Evolutionary conservation across 164 flowering plant species (phyloP).

Genomic region (Warburgia ugandensis): DNA sequence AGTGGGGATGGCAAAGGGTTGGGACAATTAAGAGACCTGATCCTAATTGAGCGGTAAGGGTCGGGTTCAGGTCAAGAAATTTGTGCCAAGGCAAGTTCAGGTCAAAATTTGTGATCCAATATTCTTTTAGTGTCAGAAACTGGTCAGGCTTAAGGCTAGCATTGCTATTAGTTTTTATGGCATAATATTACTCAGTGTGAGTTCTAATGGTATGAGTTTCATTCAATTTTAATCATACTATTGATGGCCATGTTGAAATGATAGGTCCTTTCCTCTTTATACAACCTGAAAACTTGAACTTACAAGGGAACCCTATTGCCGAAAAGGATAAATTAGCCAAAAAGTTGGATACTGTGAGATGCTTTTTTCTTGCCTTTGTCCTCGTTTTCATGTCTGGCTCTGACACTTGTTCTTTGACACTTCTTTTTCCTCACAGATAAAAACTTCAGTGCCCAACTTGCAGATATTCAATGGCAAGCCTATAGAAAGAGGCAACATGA

Average conservation of each 20-base stretch:
- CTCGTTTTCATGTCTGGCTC: not conserved
- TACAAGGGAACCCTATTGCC: conserved; percentile 75
- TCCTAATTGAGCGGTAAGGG: too few species aligned
- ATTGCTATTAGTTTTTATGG: too few species aligned
- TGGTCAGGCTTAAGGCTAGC: conserved; percentile 70
- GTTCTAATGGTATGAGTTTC: too few species aligned
- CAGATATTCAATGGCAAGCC: conserved; percentile 62
- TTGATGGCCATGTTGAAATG: conserved; percentile 9
- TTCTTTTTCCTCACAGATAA: conserved; percentile 35
- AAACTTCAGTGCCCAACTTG: conserved; percentile 45
- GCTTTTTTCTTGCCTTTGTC: conserved; percentile 3
- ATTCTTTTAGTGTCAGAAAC: too few species aligned
- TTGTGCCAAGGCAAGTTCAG: too few species aligned
- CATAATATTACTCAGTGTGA: not conserved
- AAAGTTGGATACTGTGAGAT: conserved; percentile 45
- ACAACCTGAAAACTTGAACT: conserved; percentile 60
- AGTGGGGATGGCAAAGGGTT: too few species aligned
- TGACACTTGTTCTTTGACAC: too few species aligned
- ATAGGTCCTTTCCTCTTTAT: conserved; percentile 60
- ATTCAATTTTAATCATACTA: not conserved
- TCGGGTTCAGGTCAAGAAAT: too few species aligned
- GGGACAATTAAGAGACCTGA: too few species aligned
- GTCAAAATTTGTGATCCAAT: too few species aligned
- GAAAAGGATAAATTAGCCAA: conserved; percentile 45
- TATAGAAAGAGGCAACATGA: conserved; percentile 24